A percentile compares a stretch with the other conserved stretches of the same genome.
Evolutionary conservation across 768 basidiomycete species (phyloP).

Genomic region (Phylloporus scabripes): DNA sequence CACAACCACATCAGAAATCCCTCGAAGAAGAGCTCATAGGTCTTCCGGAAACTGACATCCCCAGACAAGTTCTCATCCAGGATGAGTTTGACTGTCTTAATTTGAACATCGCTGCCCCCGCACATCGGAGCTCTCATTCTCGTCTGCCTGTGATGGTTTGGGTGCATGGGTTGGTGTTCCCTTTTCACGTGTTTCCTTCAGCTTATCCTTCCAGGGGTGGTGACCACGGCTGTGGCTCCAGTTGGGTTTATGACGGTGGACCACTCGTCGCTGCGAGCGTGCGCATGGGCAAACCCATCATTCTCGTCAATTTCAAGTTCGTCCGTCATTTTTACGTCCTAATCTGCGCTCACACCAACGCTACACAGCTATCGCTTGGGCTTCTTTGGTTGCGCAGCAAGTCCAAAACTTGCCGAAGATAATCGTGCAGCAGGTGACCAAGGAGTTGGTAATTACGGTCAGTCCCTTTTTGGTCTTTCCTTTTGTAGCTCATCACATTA

Average conservation of each 20-base stretch:
- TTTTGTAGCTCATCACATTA: conserved; percentile 3
- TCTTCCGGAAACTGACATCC: conserved; percentile 46
- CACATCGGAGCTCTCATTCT: conserved; percentile 46
- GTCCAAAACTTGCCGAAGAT: conserved; percentile 59
- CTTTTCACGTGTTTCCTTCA: conserved; percentile 5
- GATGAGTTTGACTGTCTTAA: conserved; percentile 80
- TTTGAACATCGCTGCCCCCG: conserved; percentile 74
- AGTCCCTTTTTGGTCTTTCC: conserved; percentile 14
- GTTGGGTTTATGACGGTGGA: conserved; percentile 75
- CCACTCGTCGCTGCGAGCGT: conserved; percentile 66
- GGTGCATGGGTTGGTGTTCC: conserved; percentile 68
- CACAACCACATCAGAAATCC: conserved; percentile 47
- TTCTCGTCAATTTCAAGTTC: conserved; percentile 73
- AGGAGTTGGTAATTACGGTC: conserved; percentile 76
- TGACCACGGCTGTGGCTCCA: conserved; percentile 66
- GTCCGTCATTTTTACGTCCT: conserved; percentile 28
- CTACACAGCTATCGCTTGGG: conserved; percentile 65
- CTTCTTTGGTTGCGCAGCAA: conserved; percentile 71
- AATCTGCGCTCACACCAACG: conserved; percentile 7
- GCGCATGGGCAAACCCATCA: conserved; percentile 54
- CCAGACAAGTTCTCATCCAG: conserved; percentile 51
- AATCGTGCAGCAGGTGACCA: conserved; percentile 59
- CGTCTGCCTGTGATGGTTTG: conserved; percentile 75
- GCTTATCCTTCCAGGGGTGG: conserved; percentile 49
- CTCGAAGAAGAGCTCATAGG: conserved; percentile 63